Evolutionary conservation across 305 asterid species (phyloP), one percentile per base, ranked within the genome.

Genomic region (Galium porrigens): DNA sequence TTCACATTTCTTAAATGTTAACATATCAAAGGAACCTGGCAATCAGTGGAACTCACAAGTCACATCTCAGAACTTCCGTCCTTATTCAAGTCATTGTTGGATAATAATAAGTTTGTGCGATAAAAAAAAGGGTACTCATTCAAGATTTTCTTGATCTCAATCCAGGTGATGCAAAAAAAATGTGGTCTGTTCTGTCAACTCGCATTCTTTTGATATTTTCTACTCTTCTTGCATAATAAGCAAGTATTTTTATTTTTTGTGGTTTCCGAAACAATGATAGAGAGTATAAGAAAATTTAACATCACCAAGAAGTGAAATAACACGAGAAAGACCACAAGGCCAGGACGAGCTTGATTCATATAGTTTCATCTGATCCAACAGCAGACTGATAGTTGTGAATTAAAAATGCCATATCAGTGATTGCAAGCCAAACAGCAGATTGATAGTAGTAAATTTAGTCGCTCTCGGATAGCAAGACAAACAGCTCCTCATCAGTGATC

Each of bases 401-500:
- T 14, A 3, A 0, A 8, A 48, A 42, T 25, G 66, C 17, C 41
- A 44, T 22, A 41, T 14, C 42, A 36, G 8, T 36, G 11, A 36
- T 36, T 36, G 42, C 10, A 36, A 36, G 42, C 9, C 11, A 6
- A 22, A 30, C 52, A 12, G 54, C 53, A 11, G 25, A 22, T 22
- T 41, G 22, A 22, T 22, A 15, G 52, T 46, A 3, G 20, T 14
- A 46, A 46, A 55, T 73, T 87, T 81, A 90, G 46, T 83, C 86
- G 55, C 92, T 86, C 82, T 81, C 92, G 3, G 94, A 64, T 37
- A 91, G 95, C 85, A 91, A 74, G 74, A 91, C 73, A 68, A 91
- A 91, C 68, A 91, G 89, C 82, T 81, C 84, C 67, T 88, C 97
- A 69, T 91, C 97, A 58, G 94, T 86, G 71, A 88, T 85, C 76